Evolutionary conservation across 2,329 filamentous ascomycete genomes (phyloP).

Genomic region (Xylaria sp.): DNA sequence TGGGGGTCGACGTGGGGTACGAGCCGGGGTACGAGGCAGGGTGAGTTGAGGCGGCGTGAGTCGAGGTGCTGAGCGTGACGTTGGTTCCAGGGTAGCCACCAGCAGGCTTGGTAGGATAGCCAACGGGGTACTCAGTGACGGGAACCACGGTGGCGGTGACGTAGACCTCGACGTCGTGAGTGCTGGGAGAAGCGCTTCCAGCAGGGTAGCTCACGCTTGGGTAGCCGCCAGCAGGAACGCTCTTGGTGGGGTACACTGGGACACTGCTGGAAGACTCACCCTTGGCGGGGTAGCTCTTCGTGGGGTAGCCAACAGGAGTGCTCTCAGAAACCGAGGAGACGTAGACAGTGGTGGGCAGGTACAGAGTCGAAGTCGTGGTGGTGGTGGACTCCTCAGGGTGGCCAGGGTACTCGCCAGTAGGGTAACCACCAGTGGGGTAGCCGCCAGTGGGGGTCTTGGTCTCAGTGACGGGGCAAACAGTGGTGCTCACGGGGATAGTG

Average conservation of each 20-base stretch:
- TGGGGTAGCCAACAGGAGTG: conserved; percentile 18
- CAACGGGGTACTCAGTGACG: conserved; percentile 27
- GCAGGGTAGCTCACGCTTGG: conserved; percentile 21
- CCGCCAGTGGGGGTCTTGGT: conserved; percentile 13
- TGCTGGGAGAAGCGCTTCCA: conserved; percentile 18
- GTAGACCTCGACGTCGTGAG: conserved; percentile 26
- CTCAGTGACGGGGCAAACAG: conserved; percentile 30
- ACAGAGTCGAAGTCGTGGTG: conserved; percentile 27
- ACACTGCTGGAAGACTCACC: not conserved
- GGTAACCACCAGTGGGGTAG: conserved; percentile 10
- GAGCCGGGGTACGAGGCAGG: not conserved
- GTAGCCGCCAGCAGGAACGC: not conserved
- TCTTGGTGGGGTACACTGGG: not conserved
- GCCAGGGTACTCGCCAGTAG: conserved; percentile 16
- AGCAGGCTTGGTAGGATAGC: conserved; percentile 24
- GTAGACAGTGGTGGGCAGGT: conserved; percentile 25
- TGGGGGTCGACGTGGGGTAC: conserved; percentile 17
- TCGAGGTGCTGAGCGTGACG: conserved; percentile 31
- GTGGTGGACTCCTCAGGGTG: conserved; percentile 23
- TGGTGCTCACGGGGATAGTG: conserved; percentile 35
- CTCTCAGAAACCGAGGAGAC: conserved; percentile 20
- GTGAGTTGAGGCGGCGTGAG: conserved; percentile 23
- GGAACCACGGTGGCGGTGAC: conserved; percentile 35
- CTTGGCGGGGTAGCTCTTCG: conserved; percentile 10
- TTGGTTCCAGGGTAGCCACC: conserved; percentile 27